Conservation (phyloP, 1,284 basidiomycete genomes). For the Irpex rosettiformis region DNA sequence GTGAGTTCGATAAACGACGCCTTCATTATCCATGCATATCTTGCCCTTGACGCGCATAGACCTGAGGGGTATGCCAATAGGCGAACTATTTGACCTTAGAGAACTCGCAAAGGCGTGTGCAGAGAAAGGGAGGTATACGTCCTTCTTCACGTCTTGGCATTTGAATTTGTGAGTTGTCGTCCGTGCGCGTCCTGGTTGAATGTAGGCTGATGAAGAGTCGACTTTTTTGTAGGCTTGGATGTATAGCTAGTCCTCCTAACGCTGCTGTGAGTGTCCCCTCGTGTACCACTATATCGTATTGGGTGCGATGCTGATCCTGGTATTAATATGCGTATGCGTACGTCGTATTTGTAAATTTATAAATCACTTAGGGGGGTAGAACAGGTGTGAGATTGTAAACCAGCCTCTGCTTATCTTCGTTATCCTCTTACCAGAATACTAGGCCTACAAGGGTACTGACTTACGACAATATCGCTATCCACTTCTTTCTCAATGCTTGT, state of each 20-base stretch:
- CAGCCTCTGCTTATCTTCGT: too few species aligned
- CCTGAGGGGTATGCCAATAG: slow-evolving; percentile 61
- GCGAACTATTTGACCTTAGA: slow-evolving; percentile 70
- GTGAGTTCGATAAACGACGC: neutral
- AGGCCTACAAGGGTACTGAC: too few species aligned
- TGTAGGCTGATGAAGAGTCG: neutral
- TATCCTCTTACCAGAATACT: too few species aligned
- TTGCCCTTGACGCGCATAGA: too few species aligned
- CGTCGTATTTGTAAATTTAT: neutral
- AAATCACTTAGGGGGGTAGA: too few species aligned
- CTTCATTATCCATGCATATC: neutral
- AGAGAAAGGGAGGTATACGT: slow-evolving; percentile 57
- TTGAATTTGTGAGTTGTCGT: slow-evolving; percentile 66
- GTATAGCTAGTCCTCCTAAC: slow-evolving; percentile 65
- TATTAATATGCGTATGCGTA: neutral
- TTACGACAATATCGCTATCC: too few species aligned
- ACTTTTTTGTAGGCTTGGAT: slow-evolving; percentile 42
- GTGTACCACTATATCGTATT: neutral
- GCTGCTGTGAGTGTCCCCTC: slow-evolving; percentile 48
- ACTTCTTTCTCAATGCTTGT: too few species aligned
- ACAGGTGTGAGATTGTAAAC: too few species aligned
- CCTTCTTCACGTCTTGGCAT: slow-evolving; percentile 75
- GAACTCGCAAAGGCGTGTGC: slow-evolving; percentile 53
- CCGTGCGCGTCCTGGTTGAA: neutral
- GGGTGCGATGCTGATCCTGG: neutral